These are phyloP conservation scores for Coemansia umbellata DNA, from an alignment of 192 early-diverging fungal species.

Conservation along the genomic window DNA sequence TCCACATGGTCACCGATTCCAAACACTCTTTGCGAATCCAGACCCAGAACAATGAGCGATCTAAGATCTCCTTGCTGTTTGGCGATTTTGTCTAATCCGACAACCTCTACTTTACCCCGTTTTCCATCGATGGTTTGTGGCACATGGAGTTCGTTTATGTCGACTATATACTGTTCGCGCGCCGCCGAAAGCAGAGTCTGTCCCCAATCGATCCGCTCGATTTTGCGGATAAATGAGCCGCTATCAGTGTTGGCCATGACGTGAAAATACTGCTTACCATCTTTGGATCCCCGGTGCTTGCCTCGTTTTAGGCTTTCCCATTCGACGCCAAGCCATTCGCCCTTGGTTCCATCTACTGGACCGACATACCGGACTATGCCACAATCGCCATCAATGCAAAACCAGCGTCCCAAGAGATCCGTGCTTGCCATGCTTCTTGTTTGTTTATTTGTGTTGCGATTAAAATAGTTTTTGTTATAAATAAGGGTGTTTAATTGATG, in stretches of 20 bases:
- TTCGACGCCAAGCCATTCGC: constrained; percentile 51
- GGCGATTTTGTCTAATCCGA: constrained; percentile 26
- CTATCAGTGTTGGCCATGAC: not conserved
- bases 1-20: not conserved
- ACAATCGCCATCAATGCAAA: constrained; percentile 23
- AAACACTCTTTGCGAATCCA: constrained; percentile 11
- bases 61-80: constrained; percentile 10
- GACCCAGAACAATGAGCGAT: constrained; percentile 3
- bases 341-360: constrained; percentile 20
- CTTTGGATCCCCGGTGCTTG: constrained; percentile 43
- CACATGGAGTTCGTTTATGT: not conserved
- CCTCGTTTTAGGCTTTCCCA: constrained; percentile 35
- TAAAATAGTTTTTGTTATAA: too few species aligned
- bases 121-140: constrained; percentile 25
- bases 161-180: constrained; percentile 11
- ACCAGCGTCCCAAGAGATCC: constrained; percentile 24
- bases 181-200: constrained; percentile 22
- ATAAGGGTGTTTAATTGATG: too few species aligned
- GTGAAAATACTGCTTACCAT: constrained; percentile 28
- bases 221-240: constrained; percentile 31
- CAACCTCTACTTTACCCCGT: constrained; percentile 29
- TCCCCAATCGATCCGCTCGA: constrained; percentile 32
- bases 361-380: constrained; percentile 49
- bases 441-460: too few species aligned
- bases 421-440: too few species aligned